A percentile compares a stretch with the other conserved stretches of the same genome.
Conservation (phyloP, 768 basidiomycete species). For the Termitomyces sp. region DNA sequence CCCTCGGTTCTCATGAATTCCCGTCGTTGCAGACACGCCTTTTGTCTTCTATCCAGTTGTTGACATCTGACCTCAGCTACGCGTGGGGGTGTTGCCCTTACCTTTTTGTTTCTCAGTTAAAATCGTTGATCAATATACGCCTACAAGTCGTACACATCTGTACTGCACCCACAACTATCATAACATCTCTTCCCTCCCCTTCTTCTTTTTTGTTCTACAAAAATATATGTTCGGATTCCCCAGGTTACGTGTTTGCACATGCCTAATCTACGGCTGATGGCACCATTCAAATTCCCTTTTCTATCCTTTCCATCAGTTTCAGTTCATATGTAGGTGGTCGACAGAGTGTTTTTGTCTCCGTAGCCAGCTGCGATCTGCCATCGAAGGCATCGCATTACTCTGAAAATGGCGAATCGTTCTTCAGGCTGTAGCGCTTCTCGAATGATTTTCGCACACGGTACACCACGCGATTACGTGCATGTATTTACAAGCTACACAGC, state of each 20-base stretch:
- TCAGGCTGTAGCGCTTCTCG: background rate
- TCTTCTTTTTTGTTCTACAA: background rate
- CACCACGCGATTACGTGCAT: background rate
- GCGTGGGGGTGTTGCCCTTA: background rate
- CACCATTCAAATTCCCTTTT: background rate
- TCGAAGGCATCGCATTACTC: background rate
- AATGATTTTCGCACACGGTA: background rate
- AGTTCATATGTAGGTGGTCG: background rate
- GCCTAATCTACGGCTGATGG: background rate
- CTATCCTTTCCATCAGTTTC: background rate
- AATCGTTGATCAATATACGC: background rate
- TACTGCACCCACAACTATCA: conserved; percentile 3
- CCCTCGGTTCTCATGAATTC: background rate
- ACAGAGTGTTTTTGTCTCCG: background rate
- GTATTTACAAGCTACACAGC: background rate
- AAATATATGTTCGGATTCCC: background rate
- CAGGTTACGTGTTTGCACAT: background rate
- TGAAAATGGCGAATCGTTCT: background rate
- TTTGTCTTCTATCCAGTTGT: background rate
- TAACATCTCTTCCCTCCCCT: background rate
- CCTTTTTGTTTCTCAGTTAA: background rate
- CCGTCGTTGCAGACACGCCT: background rate
- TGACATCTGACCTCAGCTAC: background rate
- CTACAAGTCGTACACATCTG: background rate
- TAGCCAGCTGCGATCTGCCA: background rate